Conservation (phyloP, 1,284 basidiomycete species). For the Puccinia horiana region DNA sequence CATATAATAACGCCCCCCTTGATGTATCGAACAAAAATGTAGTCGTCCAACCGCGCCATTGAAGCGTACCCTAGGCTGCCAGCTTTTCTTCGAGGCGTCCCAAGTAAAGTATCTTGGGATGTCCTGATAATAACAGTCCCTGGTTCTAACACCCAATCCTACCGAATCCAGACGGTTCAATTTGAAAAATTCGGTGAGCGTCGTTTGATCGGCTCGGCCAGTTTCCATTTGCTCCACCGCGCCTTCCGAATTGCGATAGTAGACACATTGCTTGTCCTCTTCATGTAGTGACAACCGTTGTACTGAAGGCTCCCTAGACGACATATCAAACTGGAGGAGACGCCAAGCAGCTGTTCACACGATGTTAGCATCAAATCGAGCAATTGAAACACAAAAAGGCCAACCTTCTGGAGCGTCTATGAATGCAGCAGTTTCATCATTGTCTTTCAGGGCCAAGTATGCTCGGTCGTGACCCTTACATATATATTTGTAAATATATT, state of each 20-base stretch:
- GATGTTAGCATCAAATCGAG: no score
- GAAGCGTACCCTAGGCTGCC: no score
- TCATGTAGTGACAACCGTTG: neutral
- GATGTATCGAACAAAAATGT: no score
- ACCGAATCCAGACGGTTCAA: neutral
- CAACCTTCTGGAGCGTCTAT: conserved; percentile 5
- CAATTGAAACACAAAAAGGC: no score
- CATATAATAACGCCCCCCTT: no score
- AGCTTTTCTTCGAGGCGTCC: no score
- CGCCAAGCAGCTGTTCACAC: neutral
- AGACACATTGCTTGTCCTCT: neutral
- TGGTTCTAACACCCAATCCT: no score
- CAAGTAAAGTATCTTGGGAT: no score
- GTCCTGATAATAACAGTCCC: no score
- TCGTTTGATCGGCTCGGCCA: neutral
- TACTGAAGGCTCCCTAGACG: neutral
- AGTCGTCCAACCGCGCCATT: no score
- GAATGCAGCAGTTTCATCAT: conserved; percentile 5
- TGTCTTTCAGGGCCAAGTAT: neutral
- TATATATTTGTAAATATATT: conserved; percentile 35
- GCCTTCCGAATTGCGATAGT: neutral
- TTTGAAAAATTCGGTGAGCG: neutral
- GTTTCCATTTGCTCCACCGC: neutral
- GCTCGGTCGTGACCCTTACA: conserved; percentile 3
- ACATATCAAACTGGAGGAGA: neutral